Percentiles rank a stretch among this genome's conserved stretches.
phyloP scores from a whole-genome alignment of 192 early-diverging fungal species.

The Powellomyces hirtus region DNA sequence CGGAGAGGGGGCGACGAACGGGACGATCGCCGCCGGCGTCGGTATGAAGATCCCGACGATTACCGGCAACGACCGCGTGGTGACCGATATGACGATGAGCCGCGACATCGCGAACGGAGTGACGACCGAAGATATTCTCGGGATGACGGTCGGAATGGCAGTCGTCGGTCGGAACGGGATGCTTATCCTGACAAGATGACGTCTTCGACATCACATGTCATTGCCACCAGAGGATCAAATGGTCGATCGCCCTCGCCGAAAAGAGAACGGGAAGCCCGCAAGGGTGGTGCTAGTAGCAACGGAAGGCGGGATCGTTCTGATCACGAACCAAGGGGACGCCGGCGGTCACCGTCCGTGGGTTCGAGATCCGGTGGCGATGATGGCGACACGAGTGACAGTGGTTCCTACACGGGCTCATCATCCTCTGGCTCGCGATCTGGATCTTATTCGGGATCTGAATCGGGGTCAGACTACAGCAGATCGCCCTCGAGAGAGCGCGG shows the following conservation, averaged over 20 bases:
- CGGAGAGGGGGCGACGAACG: background rate
- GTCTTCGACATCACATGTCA: too few relatives aligned
- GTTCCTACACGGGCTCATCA: conserved; percentile 1
- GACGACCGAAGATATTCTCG: background rate
- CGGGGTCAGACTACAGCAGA: background rate
- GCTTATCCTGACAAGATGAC: too few relatives aligned
- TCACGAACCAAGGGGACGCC: too few relatives aligned
- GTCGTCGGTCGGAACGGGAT: too few relatives aligned
- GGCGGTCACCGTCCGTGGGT: too few relatives aligned
- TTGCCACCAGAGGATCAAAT: too few relatives aligned
- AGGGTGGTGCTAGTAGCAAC: too few relatives aligned
- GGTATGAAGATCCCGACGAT: background rate
- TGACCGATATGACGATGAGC: background rate
- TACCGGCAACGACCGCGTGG: background rate
- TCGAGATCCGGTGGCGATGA: background rate
- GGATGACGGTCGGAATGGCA: background rate
- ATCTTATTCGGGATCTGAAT: background rate
- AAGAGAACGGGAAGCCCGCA: too few relatives aligned
- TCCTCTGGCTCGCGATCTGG: background rate
- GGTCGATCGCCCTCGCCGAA: too few relatives aligned
- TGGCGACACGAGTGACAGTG: background rate
- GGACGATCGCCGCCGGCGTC: background rate
- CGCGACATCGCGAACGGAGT: background rate
- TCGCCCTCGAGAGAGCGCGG: too few relatives aligned
- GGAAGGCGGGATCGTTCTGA: too few relatives aligned